Evolutionary conservation across 2,329 filamentous ascomycete genomes (phyloP).

Genomic region (Rhynchosporium agropyri): DNA sequence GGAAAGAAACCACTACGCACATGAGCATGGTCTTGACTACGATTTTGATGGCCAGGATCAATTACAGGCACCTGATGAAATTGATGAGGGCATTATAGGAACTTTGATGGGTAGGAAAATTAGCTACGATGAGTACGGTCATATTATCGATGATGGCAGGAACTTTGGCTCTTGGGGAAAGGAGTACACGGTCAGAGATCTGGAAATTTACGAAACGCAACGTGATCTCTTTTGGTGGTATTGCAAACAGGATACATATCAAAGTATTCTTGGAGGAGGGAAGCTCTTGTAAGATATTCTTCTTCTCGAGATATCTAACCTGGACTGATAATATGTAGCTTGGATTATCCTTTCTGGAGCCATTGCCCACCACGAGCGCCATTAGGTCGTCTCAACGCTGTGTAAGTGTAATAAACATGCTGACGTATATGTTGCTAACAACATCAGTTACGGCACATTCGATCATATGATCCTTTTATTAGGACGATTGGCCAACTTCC

Average conservation of each 20-base stretch:
- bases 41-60: slow-evolving; percentile 25
- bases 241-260: slow-evolving; percentile 89
- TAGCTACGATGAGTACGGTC: slow-evolving; percentile 60
- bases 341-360: slow-evolving; percentile 80
- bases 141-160: slow-evolving; percentile 43
- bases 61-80: slow-evolving; percentile 42
- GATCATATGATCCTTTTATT: slow-evolving; percentile 86
- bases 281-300: slow-evolving; percentile 71
- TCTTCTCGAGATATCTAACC: neutral
- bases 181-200: slow-evolving; percentile 54
- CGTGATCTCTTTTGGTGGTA: slow-evolving; percentile 96
- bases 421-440: slow-evolving; percentile 28
- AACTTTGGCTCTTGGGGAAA: slow-evolving; percentile 22
- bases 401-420: slow-evolving; percentile 50
- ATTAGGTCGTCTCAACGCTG: slow-evolving; percentile 73
- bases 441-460: slow-evolving; percentile 76
- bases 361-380: slow-evolving; percentile 85
- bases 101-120: slow-evolving; percentile 59
- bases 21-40: slow-evolving; percentile 17
- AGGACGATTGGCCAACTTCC: slow-evolving; percentile 77
- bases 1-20: slow-evolving; percentile 33
- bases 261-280: slow-evolving; percentile 86
- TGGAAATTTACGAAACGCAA: slow-evolving; percentile 78
- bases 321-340: slow-evolving; percentile 28
- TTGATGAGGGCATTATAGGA: slow-evolving; percentile 61